Percentiles rank a stretch among this genome's conserved stretches.
Conservation (phyloP, 2,329 filamentous ascomycete species). For the Knoxdaviesia capensis region DNA sequence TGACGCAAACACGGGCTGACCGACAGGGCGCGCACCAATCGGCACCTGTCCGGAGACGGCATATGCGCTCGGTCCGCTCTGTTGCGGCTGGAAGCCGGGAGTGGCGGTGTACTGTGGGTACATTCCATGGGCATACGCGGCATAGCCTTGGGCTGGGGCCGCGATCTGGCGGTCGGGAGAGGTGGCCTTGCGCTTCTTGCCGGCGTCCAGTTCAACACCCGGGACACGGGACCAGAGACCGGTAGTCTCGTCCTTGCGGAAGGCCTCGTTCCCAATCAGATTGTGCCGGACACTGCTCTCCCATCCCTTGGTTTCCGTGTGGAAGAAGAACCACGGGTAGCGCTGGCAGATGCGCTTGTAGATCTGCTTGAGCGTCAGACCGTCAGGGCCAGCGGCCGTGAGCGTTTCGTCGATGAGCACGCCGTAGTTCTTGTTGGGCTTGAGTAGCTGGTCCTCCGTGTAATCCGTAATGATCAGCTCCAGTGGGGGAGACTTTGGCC, state of each 20-base stretch:
- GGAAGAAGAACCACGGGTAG: constrained; percentile 40
- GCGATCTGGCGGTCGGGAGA: constrained; percentile 25
- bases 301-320: constrained; percentile 43
- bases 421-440: constrained; percentile 42
- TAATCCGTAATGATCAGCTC: constrained; percentile 34
- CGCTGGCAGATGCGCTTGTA: constrained; percentile 38
- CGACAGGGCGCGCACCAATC: background rate
- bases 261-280: constrained; percentile 39
- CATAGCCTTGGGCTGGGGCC: constrained; percentile 16
- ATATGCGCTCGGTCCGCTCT: constrained; percentile 1
- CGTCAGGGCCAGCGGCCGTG: constrained; percentile 29
- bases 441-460: constrained; percentile 35
- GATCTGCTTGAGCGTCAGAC: constrained; percentile 38
- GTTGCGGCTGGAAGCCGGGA: constrained; percentile 1
- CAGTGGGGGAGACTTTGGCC: constrained; percentile 39
- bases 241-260: constrained; percentile 35
- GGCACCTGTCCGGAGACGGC: background rate
- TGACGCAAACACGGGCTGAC: background rate
- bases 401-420: constrained; percentile 40
- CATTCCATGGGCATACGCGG: constrained; percentile 8
- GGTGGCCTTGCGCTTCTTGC: constrained; percentile 36
- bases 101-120: constrained; percentile 9
- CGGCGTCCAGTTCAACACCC: constrained; percentile 36
- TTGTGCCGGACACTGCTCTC: constrained; percentile 46
- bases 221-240: constrained; percentile 36